Percentiles rank a stretch among this genome's conserved stretches.
phyloP scores from a whole-genome alignment of 148 eudicot genomes.

The Vaccinium macrocarpon region DNA sequence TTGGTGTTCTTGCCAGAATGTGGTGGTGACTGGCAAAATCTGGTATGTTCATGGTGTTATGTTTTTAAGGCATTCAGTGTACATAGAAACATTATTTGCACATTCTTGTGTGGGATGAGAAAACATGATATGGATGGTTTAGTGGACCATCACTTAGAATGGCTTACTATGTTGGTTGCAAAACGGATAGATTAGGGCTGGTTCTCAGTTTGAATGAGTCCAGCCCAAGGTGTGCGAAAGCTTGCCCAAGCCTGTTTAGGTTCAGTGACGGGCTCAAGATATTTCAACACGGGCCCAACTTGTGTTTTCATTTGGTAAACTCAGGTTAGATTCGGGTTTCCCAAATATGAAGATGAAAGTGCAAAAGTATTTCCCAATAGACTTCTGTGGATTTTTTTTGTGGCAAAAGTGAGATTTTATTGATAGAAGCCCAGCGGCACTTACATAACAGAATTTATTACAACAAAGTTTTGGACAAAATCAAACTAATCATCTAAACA shows the following conservation, averaged over 20 bases:
- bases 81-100: conserved; percentile 14
- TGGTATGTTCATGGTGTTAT: not conserved
- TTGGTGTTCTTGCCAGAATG: not conserved
- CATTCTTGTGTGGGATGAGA: not conserved
- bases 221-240: not conserved
- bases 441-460: no score
- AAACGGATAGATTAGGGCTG: not conserved
- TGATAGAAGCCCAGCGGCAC: no score
- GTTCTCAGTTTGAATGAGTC: not conserved
- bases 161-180: not conserved
- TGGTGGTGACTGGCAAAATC: not conserved
- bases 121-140: not conserved
- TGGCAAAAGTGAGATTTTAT: no score
- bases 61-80: conserved; percentile 2
- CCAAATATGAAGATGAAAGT: not conserved
- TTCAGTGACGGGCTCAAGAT: not conserved
- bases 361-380: no score
- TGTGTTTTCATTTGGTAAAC: not conserved
- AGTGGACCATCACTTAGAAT: no score
- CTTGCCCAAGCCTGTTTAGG: not conserved
- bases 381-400: no score
- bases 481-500: no score
- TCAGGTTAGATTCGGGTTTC: not conserved
- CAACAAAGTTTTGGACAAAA: no score
- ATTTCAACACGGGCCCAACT: not conserved